Evolutionary conservation across 2,329 filamentous ascomycete genomes (phyloP), one percentile per base, ranked within the genome.

Genomic region (Fusarium beomiforme): DNA sequence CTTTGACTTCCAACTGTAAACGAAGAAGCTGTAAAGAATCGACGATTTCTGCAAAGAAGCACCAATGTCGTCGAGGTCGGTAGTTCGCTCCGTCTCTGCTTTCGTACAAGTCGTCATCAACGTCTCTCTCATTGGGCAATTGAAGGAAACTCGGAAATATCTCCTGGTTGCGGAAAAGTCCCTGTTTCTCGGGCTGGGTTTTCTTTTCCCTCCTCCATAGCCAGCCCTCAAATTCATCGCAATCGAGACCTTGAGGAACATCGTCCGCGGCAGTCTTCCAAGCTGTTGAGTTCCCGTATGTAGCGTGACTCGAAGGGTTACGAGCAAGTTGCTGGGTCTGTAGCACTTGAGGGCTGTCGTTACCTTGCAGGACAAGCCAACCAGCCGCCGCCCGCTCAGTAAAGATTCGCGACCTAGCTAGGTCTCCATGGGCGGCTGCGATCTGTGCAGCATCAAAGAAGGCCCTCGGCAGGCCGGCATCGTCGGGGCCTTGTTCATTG

Each of bases 381-480:
- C 37, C 51, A 23, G 51, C 29, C 11, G n/a, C 51, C 16, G 51
- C 51, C n/a, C 39, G 51, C 8, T 55, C 51, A 16, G 37, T 14
- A 17, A 55, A 55, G 10, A 55, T 29, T 8, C 29, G 29, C n/a
- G 51, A 26, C 39, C 51, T 26, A n/a, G 51, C 51, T 24, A 55
- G 24, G 10, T 55, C 51, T 19, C 51, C 51, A 3, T 55, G 37
- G 8, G 51, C 29, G 12, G 26, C 51, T 3, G 14, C 9, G 8
- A 55, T 43, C 51, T 55, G 51, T 2, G 51, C 51, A 5, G 51
- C 51, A 26, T 55, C 51, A 6, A 55, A 42, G n/a, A 55, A 43
- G 7, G 53, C 41, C 19, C 53, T 44, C 0, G 53, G 53, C 3
- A 56, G 9, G 12, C 31, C 31, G 6, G 8, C 23, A 8, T 44